Evolutionary conservation across 495 filamentous ascomycete species (phyloP), one percentile per base, ranked within the genome.

Genomic region (Ramalina intermedia): DNA sequence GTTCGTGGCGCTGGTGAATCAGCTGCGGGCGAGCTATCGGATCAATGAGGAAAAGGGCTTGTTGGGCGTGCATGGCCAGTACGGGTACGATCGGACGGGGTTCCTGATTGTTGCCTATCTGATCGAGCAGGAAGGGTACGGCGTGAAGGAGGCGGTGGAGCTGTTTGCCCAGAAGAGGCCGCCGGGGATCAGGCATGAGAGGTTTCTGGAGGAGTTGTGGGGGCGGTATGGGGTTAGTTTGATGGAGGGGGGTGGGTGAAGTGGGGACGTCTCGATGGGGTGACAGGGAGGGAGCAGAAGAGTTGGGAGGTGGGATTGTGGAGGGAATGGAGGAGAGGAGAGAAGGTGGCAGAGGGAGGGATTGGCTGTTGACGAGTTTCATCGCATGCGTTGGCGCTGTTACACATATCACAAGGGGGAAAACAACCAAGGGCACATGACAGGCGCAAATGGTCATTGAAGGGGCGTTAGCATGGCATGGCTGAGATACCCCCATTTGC

Each of bases 41-140:
- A 27, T 67, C 11, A 66, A 59, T 55, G 62, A 62, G 12, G 61
- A 67, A 0, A 56, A 67, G 23, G 63, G 59, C 8, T 65, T 73
- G 13, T 72, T 96, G 41, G 90, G 83, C 12, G 87, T 94, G 1
- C 90, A 96, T 60, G 96, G 90, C 58, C 90, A 96, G 57, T 96
- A 96, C 54, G 90, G 89, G 0, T 94, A 87, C 67, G 94, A 94
- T 58, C 76, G 87, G 33, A 94, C 87, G 0, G 88, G 90, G 1
- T 94, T 89, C 60, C 81, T 95, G 58, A 79, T 96, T 33, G 81
- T 82, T n/a, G 86, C 80, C 57, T 96, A 96, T 55, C 66, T 96
- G 6, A 84, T 96, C 44, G 90, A 96, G 66, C 72, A 78, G 47
- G 71, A 81, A 55, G 78, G 76, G 1, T 94, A 73, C 60, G 68